A percentile compares a stretch with the other conserved stretches of the same genome.
phyloP scores from a whole-genome alignment of 805 yeast species.

The Barnettozyma populi region DNA sequence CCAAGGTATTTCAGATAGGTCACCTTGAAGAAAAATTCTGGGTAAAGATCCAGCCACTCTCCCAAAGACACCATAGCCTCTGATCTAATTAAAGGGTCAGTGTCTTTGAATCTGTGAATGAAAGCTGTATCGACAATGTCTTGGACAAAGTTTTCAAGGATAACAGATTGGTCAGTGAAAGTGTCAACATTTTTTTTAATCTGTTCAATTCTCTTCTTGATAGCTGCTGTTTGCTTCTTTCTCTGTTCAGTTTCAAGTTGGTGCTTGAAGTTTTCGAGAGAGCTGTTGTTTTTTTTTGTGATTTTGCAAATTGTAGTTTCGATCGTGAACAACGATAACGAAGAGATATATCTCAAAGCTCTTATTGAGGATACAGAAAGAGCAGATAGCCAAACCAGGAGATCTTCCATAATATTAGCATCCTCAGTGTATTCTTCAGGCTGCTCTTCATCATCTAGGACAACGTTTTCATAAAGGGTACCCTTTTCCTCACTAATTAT shows the following conservation, averaged over 20 bases:
- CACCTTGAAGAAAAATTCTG: conserved; percentile 66
- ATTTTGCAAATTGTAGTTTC: conserved; percentile 56
- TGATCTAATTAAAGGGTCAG: conserved; percentile 63
- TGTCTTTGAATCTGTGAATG: conserved; percentile 74
- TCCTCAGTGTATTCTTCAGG: conserved; percentile 29
- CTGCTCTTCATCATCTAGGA: conserved; percentile 27
- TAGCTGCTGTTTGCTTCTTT: conserved; percentile 31
- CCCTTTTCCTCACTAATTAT: conserved; percentile 57
- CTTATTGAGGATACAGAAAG: conserved; percentile 66
- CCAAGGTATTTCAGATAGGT: conserved; percentile 73
- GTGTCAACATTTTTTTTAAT: conserved; percentile 38
- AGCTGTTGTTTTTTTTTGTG: conserved; percentile 30
- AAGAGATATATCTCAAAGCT: conserved; percentile 64
- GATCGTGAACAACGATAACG: conserved; percentile 51
- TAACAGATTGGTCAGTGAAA: conserved; percentile 44
- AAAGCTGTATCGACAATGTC: conserved; percentile 66
- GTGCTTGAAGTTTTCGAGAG: conserved; percentile 33
- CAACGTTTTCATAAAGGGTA: conserved; percentile 38
- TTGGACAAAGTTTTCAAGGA: conserved; percentile 49
- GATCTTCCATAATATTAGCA: conserved; percentile 40
- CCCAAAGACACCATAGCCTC: conserved; percentile 62
- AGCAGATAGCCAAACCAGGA: conserved; percentile 72
- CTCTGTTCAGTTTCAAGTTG: conserved; percentile 31
- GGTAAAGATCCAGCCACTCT: conserved; percentile 65
- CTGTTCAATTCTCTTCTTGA: conserved; percentile 39